phyloP scores from a whole-genome alignment of 495 filamentous ascomycete species.

The Aspergillus nanangensis region DNA sequence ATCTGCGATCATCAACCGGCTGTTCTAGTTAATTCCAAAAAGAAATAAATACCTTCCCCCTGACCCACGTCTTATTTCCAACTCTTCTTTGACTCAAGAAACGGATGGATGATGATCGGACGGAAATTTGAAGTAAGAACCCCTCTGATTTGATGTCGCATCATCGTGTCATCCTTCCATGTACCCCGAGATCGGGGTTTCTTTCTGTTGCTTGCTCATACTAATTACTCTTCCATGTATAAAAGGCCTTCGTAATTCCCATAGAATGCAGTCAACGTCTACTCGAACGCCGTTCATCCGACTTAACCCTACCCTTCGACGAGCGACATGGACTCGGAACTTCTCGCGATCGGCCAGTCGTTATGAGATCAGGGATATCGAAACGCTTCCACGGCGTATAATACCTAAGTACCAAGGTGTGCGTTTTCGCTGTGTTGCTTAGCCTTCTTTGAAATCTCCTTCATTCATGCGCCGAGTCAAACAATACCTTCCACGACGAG shows the following conservation, averaged over 20 bases:
- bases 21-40: too few relatives aligned
- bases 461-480: not conserved
- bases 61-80: too few relatives aligned
- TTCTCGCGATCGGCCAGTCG: constrained; percentile 38
- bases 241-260: too few relatives aligned
- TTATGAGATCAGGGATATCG: constrained; percentile 40
- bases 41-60: too few relatives aligned
- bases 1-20: too few relatives aligned
- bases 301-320: not conserved
- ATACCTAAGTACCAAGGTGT: constrained; percentile 51
- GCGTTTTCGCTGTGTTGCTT: constrained; percentile 8
- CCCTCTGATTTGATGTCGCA: too few relatives aligned
- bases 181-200: too few relatives aligned
- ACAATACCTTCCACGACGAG: too few relatives aligned
- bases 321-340: constrained; percentile 10
- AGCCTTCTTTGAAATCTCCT: not conserved
- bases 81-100: too few relatives aligned
- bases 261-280: constrained; percentile 13
- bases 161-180: too few relatives aligned
- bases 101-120: too few relatives aligned
- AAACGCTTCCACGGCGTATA: constrained; percentile 34
- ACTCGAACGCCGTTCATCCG: constrained; percentile 2
- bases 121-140: too few relatives aligned
- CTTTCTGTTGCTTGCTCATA: not conserved
- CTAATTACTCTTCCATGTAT: not conserved